phyloP scores from a whole-genome alignment of 768 basidiomycete genomes.

The Psilocybe cubensis region DNA sequence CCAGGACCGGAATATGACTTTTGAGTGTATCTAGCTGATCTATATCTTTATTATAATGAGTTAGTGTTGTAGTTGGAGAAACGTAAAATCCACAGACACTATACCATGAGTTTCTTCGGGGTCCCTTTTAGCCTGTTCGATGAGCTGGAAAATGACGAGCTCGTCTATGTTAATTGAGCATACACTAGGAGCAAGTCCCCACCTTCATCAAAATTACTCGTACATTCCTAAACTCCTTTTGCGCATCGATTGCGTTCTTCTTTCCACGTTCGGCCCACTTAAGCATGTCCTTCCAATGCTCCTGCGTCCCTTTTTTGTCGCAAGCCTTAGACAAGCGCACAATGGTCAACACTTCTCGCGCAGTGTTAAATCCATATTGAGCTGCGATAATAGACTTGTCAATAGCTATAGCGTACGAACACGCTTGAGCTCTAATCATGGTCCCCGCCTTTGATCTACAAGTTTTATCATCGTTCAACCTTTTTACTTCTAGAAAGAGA shows the following conservation, averaged over 20 bases:
- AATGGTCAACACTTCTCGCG: slow-evolving; percentile 9
- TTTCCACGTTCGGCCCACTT: neutral
- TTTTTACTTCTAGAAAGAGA: neutral
- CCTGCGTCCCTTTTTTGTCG: neutral
- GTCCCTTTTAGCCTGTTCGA: neutral
- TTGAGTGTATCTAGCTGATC: slow-evolving; percentile 1
- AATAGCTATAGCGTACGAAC: slow-evolving; percentile 13
- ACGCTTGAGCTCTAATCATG: slow-evolving; percentile 5
- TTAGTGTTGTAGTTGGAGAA: neutral
- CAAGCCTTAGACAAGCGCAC: neutral
- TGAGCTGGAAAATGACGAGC: neutral
- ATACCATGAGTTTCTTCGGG: neutral
- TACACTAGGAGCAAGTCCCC: neutral
- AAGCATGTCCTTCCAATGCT: neutral
- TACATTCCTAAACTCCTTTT: neutral
- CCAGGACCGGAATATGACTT: slow-evolving; percentile 5
- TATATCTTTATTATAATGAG: no score
- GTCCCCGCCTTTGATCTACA: neutral
- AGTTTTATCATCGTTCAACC: neutral
- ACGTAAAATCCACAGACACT: neutral
- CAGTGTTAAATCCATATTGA: slow-evolving; percentile 11
- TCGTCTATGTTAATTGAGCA: neutral
- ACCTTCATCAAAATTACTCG: neutral
- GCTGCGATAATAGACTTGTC: slow-evolving; percentile 12
- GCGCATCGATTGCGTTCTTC: neutral